Conservation (phyloP, 129 eudicot species). For the Escallonia herrerae region DNA sequence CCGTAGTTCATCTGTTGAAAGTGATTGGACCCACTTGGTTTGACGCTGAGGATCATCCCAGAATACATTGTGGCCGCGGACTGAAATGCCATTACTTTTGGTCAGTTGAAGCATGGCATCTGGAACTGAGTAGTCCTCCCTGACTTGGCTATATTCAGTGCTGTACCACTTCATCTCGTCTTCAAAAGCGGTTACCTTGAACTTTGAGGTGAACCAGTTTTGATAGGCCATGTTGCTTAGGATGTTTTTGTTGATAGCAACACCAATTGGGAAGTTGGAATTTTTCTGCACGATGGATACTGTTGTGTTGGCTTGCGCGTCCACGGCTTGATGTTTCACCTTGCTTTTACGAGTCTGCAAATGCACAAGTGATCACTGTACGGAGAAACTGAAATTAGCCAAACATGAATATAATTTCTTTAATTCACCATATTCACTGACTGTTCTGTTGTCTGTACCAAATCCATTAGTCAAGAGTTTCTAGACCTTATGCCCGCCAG, state of each 20-base stretch:
- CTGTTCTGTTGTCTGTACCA: too few species aligned
- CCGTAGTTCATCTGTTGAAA: constrained; percentile 15
- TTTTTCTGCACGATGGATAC: constrained; percentile 26
- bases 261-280: constrained; percentile 46
- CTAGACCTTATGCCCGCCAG: too few species aligned
- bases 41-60: constrained; percentile 53
- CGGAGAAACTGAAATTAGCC: too few species aligned
- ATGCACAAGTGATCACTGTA: too few species aligned
- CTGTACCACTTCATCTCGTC: constrained; percentile 65
- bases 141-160: constrained; percentile 26
- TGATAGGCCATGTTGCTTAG: constrained; percentile 40
- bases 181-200: constrained; percentile 37
- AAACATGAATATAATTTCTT: too few species aligned
- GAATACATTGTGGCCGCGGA: constrained; percentile 65
- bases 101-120: constrained; percentile 40
- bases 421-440: too few species aligned
- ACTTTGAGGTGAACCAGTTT: constrained; percentile 58
- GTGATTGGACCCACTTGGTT: constrained; percentile 41
- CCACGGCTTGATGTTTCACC: constrained; percentile 48
- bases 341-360: constrained; percentile 34
- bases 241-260: constrained; percentile 48
- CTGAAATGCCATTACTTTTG: constrained; percentile 22
- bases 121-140: constrained; percentile 28
- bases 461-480: too few species aligned
- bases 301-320: constrained; percentile 24